These are phyloP conservation scores for Meyerozyma guilliermondii DNA, from an alignment of 1,139 yeast species.

Conservation along the genomic window DNA sequence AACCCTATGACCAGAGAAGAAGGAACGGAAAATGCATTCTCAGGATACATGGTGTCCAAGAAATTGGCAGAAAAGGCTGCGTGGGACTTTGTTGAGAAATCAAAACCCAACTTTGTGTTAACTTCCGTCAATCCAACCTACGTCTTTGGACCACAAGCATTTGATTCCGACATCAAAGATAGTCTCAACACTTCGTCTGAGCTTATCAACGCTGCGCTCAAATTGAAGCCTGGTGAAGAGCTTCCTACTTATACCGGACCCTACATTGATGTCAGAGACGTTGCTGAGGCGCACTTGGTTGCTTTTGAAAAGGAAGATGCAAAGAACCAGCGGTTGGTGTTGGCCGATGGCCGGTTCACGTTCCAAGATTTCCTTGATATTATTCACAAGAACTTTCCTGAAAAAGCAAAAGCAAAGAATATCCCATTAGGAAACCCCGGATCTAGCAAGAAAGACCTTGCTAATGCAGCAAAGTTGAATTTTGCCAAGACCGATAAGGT, in stretches of 20 bases:
- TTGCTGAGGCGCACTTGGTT: constrained; percentile 30
- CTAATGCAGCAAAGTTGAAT: constrained; percentile 6
- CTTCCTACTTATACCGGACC: constrained; percentile 23
- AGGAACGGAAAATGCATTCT: constrained; percentile 11
- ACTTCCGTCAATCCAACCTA: constrained; percentile 26
- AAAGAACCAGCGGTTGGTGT: constrained; percentile 21
- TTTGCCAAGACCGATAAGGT: constrained; percentile 5
- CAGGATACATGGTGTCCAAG: constrained; percentile 34
- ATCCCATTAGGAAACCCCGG: too few relatives aligned
- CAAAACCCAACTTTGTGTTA: constrained; percentile 15
- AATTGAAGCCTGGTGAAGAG: constrained; percentile 14
- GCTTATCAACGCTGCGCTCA: constrained; percentile 20
- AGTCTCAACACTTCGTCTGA: constrained; percentile 34
- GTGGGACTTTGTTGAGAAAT: constrained; percentile 24
- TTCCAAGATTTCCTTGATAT: constrained; percentile 21
- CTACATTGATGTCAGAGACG: constrained; percentile 36
- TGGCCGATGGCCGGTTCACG: constrained; percentile 1
- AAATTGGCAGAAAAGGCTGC: constrained; percentile 25
- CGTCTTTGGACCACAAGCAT: constrained; percentile 38
- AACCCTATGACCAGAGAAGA: constrained; percentile 9
- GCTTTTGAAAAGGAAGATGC: constrained; percentile 25
- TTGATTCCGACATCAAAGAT: constrained; percentile 23
- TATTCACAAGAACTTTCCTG: constrained; percentile 29
- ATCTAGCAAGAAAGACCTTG: neutral
- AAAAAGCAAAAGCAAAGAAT: neutral